These are phyloP conservation scores for Mycena albidolilacea DNA, from an alignment of 768 basidiomycete species.

Conservation along the genomic window DNA sequence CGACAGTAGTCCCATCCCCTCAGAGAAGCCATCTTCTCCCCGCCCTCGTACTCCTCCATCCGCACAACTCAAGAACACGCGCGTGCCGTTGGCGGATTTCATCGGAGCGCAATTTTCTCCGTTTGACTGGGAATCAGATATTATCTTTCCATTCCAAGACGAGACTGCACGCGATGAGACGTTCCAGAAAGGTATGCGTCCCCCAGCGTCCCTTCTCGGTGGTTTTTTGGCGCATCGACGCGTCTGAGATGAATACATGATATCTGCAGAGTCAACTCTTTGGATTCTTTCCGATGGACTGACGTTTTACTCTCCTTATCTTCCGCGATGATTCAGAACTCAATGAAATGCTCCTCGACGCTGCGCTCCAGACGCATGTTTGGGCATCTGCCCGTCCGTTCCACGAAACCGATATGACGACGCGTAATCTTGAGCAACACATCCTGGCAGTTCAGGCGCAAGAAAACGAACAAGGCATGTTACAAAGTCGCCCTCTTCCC, in stretches of 20 bases:
- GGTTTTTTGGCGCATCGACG: neutral
- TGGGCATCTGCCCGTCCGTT: conserved; percentile 54
- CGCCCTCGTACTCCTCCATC: conserved; percentile 25
- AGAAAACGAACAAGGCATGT: conserved; percentile 57
- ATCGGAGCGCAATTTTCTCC: conserved; percentile 45
- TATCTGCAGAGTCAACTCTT: neutral
- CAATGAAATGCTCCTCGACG: conserved; percentile 49
- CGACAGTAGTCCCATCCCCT: conserved; percentile 20
- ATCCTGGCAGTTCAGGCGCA: conserved; percentile 45
- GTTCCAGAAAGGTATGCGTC: conserved; percentile 50
- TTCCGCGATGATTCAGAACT: conserved; percentile 46
- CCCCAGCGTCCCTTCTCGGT: conserved; percentile 8
- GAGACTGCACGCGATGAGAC: conserved; percentile 49
- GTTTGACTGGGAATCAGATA: conserved; percentile 48
- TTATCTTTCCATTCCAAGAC: conserved; percentile 52
- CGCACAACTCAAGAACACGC: conserved; percentile 11
- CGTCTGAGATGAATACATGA: neutral
- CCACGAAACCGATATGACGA: conserved; percentile 47
- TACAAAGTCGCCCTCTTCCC: conserved; percentile 25
- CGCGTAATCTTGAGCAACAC: conserved; percentile 46
- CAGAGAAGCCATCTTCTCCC: conserved; percentile 21
- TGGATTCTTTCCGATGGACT: conserved; percentile 12
- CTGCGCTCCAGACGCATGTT: conserved; percentile 53
- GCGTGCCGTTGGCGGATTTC: conserved; percentile 37
- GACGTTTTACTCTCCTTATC: conserved; percentile 16